Conservation (phyloP, 345 rosid species). For the Clarkia xantiana region DNA sequence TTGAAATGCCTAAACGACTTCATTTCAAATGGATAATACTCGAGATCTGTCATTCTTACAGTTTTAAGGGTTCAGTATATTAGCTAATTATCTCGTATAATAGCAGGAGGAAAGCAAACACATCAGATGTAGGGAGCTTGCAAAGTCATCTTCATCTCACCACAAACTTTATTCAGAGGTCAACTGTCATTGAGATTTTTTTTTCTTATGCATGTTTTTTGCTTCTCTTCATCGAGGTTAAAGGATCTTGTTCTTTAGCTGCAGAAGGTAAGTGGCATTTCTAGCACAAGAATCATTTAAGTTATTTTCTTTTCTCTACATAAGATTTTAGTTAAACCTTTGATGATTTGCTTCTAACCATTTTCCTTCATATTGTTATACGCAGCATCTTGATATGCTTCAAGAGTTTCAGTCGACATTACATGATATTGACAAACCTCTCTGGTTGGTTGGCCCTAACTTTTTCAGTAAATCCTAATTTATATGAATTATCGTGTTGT, state of each 20-base stretch:
- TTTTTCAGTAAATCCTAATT: no score
- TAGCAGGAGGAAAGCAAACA: slow-evolving; percentile 21
- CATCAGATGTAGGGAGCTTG: slow-evolving; percentile 26
- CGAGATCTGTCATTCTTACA: no score
- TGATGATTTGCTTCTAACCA: neutral
- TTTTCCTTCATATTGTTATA: slow-evolving; percentile 1
- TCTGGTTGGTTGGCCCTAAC: slow-evolving; percentile 36
- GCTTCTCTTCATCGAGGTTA: slow-evolving; percentile 26
- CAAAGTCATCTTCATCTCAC: slow-evolving; percentile 38
- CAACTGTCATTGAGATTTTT: slow-evolving; percentile 2
- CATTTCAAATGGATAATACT: no score
- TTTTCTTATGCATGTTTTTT: neutral
- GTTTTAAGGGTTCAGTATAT: neutral
- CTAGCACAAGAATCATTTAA: no score
- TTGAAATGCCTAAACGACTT: no score
- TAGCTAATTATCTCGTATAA: neutral
- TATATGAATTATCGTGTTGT: no score
- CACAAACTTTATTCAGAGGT: slow-evolving; percentile 60
- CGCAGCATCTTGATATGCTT: slow-evolving; percentile 55
- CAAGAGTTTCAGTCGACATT: slow-evolving; percentile 62
- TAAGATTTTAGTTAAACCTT: no score
- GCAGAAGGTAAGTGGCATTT: slow-evolving; percentile 26
- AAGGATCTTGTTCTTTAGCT: slow-evolving; percentile 51
- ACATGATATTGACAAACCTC: slow-evolving; percentile 60
- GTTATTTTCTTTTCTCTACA: no score